Evolutionary conservation across 352 stramenopile species (phyloP).

Genomic region (Phytophthora agathidicida): DNA sequence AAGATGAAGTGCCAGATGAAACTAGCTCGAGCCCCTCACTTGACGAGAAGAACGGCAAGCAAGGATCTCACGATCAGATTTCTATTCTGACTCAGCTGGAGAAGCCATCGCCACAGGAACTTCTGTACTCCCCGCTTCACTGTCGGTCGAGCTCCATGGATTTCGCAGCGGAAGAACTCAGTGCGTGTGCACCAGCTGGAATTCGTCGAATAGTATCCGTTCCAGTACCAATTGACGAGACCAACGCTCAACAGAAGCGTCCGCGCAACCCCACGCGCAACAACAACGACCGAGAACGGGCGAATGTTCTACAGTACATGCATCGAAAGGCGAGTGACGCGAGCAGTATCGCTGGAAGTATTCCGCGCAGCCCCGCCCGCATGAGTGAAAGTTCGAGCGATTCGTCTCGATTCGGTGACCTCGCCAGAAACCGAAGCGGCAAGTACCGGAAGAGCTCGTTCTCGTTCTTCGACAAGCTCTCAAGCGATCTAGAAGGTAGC

Average conservation of each 20-base stretch:
- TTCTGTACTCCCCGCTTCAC: constrained; percentile 40
- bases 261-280: constrained; percentile 30
- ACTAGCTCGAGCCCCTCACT: constrained; percentile 18
- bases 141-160: constrained; percentile 43
- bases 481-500: constrained; percentile 67
- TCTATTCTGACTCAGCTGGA: constrained; percentile 15
- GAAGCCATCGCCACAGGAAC: constrained; percentile 27
- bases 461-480: constrained; percentile 89
- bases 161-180: constrained; percentile 27
- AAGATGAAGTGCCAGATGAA: constrained; percentile 37
- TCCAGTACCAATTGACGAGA: constrained; percentile 29
- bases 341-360: constrained; percentile 71
- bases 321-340: constrained; percentile 85
- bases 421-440: constrained; percentile 52
- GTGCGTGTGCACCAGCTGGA: constrained; percentile 11
- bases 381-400: constrained; percentile 78
- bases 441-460: constrained; percentile 83
- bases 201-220: constrained; percentile 56
- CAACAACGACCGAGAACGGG: constrained; percentile 80
- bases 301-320: constrained; percentile 88
- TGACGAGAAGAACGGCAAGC: constrained; percentile 24
- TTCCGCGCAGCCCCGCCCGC: constrained; percentile 59
- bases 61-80: constrained; percentile 11
- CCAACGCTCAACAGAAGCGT: constrained; percentile 22
- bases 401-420: constrained; percentile 59